phyloP scores from a whole-genome alignment of 1,284 basidiomycete genomes.

The Calocybe gambosa region DNA sequence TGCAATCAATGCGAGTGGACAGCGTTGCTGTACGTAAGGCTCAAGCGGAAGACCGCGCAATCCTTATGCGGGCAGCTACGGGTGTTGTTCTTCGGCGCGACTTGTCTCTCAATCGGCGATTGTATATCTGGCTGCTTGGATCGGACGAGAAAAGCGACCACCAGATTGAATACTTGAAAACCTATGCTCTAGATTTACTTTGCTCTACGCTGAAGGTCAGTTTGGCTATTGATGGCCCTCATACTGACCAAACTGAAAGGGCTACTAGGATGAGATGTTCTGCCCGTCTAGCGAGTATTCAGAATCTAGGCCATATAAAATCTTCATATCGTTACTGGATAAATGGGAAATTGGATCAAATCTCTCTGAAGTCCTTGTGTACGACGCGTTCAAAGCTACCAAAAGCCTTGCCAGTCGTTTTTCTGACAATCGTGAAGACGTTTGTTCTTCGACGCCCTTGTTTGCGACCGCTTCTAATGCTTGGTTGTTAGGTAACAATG shows the following conservation, averaged over 20 bases:
- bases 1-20: constrained; percentile 70
- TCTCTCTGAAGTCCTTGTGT: constrained; percentile 73
- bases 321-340: constrained; percentile 92
- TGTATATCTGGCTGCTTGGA: constrained; percentile 93
- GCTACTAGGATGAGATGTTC: constrained; percentile 64
- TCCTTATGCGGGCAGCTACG: constrained; percentile 74
- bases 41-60: constrained; percentile 59
- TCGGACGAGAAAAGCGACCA: constrained; percentile 68
- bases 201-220: constrained; percentile 60
- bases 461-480: not conserved
- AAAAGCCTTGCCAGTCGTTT: constrained; percentile 49
- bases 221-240: constrained; percentile 13
- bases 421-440: constrained; percentile 57
- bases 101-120: constrained; percentile 85
- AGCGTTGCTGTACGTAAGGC: constrained; percentile 63
- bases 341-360: constrained; percentile 93
- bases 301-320: constrained; percentile 86
- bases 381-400: constrained; percentile 75
- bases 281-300: constrained; percentile 62
- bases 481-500: constrained; percentile 60
- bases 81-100: constrained; percentile 89
- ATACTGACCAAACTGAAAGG: constrained; percentile 7
- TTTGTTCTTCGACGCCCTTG: constrained; percentile 25
- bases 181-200: constrained; percentile 67
- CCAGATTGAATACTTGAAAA: constrained; percentile 67